Percentiles rank a stretch among this genome's conserved stretches.
Conservation (phyloP, 148 eudicot genomes). For the Limonium bicolor region DNA sequence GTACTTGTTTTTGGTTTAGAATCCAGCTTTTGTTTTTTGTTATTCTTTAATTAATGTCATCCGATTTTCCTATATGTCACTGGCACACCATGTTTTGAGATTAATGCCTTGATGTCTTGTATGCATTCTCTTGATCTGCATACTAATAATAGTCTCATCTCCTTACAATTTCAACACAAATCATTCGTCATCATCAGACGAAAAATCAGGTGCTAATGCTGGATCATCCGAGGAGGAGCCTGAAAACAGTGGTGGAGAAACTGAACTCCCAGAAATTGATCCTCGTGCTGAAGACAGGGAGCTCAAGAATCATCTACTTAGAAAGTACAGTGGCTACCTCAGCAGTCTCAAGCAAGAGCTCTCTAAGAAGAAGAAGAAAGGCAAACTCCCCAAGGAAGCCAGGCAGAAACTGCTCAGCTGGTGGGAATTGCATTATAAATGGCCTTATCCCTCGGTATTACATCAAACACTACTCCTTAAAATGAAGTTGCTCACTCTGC, state of each 20-base stretch:
- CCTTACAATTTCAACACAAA: background rate
- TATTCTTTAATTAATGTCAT: background rate
- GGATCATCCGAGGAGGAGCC: constrained; percentile 84
- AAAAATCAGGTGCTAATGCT: constrained; percentile 53
- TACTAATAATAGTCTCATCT: constrained; percentile 17
- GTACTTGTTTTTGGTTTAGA: background rate
- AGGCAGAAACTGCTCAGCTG: constrained; percentile 49
- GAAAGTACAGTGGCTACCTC: constrained; percentile 79
- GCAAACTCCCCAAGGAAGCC: constrained; percentile 56
- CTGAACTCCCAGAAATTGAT: constrained; percentile 59
- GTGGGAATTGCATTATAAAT: constrained; percentile 72
- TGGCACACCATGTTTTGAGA: background rate
- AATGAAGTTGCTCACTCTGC: too few relatives aligned
- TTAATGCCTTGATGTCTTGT: background rate
- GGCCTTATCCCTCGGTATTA: constrained; percentile 63
- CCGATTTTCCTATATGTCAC: background rate
- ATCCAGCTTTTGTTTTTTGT: background rate
- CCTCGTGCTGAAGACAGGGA: constrained; percentile 88
- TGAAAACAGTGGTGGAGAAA: constrained; percentile 77
- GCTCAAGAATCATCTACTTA: constrained; percentile 65
- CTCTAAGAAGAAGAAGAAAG: constrained; percentile 57
- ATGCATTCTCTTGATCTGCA: background rate
- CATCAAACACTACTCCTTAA: constrained; percentile 12
- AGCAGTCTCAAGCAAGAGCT: constrained; percentile 85
- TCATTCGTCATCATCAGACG: constrained; percentile 24